A percentile compares a stretch with the other conserved stretches of the same genome.
phyloP scores from a whole-genome alignment of 2,329 filamentous ascomycete genomes.

The Sclerotinia sclerotiorum region DNA sequence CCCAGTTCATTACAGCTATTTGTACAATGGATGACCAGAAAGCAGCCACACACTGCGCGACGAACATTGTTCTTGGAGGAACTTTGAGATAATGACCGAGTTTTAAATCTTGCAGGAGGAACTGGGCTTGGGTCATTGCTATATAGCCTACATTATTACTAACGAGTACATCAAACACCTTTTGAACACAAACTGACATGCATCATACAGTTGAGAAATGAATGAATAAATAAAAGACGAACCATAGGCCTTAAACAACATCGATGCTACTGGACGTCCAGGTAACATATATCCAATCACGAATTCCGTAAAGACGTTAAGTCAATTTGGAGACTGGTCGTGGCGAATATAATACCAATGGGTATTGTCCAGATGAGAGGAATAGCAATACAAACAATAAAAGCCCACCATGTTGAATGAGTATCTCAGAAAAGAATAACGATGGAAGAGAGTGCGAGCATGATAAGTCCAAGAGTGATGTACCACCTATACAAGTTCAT shows the following conservation, averaged over 20 bases:
- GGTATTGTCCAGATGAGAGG: constrained; percentile 38
- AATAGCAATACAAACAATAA: constrained; percentile 40
- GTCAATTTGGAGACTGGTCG: constrained; percentile 50
- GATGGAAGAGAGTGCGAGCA: constrained; percentile 47
- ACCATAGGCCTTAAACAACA: constrained; percentile 36
- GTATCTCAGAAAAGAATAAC: constrained; percentile 31
- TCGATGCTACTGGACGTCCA: constrained; percentile 58
- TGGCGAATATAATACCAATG: constrained; percentile 47
- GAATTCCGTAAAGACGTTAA: constrained; percentile 52
- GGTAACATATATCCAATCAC: constrained; percentile 50
- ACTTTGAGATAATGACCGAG: constrained; percentile 53
- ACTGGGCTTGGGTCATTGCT: constrained; percentile 48
- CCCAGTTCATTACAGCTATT: constrained; percentile 61
- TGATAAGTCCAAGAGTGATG: constrained; percentile 45
- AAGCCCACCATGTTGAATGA: constrained; percentile 41
- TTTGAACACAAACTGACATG: background rate
- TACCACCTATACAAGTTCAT: constrained; percentile 23
- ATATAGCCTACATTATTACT: constrained; percentile 41
- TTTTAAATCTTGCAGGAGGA: constrained; percentile 52
- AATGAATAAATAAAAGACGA: background rate
- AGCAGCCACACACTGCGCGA: constrained; percentile 57
- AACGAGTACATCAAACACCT: too few species aligned
- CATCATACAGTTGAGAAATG: background rate
- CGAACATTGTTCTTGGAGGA: constrained; percentile 53
- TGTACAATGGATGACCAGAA: constrained; percentile 58